Evolutionary conservation across 352 stramenopile genomes (phyloP).

Genomic region (Pythium aristosporum): DNA sequence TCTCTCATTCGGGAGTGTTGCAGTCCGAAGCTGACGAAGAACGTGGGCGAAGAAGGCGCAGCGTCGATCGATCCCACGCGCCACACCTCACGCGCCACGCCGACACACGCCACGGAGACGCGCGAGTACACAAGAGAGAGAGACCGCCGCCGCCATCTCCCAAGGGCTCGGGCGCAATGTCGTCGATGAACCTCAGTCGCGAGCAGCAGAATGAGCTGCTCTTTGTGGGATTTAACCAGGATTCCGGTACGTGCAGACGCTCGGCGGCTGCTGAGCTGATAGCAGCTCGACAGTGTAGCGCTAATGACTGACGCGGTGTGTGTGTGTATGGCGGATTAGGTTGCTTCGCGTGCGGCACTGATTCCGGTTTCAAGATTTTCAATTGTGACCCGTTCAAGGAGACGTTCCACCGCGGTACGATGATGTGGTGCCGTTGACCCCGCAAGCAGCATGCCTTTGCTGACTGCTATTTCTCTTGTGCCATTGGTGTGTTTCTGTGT

Average conservation of each 20-base stretch:
- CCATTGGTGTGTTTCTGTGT: neutral
- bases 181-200: slow-evolving; percentile 81
- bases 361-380: slow-evolving; percentile 98
- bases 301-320: neutral
- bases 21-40: slow-evolving; percentile 5
- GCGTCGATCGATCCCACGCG: neutral
- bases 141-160: neutral
- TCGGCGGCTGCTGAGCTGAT: neutral
- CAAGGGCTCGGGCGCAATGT: slow-evolving; percentile 5
- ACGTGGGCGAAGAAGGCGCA: neutral
- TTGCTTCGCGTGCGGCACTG: slow-evolving; percentile 94
- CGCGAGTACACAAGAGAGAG: neutral
- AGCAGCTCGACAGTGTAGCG: neutral
- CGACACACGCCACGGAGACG: neutral
- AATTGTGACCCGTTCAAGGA: slow-evolving; percentile 98
- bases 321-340: slow-evolving; percentile 37
- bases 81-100: neutral
- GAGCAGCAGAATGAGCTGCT: slow-evolving; percentile 93
- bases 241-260: slow-evolving; percentile 65
- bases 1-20: slow-evolving; percentile 1
- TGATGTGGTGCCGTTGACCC: neutral
- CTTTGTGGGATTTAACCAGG: slow-evolving; percentile 95
- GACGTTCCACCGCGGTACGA: slow-evolving; percentile 91
- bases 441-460: neutral
- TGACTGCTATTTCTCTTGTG: neutral